phyloP scores from a whole-genome alignment of 192 early-diverging fungal genomes.

The Coemansia sp. region DNA sequence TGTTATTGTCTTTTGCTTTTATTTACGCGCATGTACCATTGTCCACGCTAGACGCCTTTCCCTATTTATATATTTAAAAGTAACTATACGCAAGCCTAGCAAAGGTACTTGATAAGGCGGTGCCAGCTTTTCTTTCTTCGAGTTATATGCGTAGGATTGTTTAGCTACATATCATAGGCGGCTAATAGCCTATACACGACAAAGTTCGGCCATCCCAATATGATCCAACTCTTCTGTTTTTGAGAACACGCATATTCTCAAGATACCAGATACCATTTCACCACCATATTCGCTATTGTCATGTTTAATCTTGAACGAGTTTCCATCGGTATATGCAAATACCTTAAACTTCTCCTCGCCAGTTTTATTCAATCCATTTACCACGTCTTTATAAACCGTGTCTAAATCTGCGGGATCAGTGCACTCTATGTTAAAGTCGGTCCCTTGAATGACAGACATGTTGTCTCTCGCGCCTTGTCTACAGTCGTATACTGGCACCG shows the following conservation, averaged over 20 bases:
- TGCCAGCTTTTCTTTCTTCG: too few relatives aligned
- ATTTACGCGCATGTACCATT: not conserved
- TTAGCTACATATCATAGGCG: too few relatives aligned
- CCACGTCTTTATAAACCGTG: not conserved
- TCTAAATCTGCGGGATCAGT: not conserved
- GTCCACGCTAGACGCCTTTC: not conserved
- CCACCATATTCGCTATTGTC: not conserved
- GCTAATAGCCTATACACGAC: too few relatives aligned
- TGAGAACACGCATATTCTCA: not conserved
- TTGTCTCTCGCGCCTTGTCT: not conserved
- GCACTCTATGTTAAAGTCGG: not conserved
- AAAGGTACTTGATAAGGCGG: not conserved
- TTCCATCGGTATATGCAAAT: not conserved
- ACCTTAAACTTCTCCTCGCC: not conserved
- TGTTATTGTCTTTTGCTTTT: not conserved
- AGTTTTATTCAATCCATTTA: not conserved
- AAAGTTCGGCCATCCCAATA: too few relatives aligned
- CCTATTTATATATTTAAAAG: not conserved
- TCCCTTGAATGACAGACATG: not conserved
- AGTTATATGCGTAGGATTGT: too few relatives aligned
- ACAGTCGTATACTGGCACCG: not conserved
- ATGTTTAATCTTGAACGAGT: not conserved
- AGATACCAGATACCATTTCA: not conserved
- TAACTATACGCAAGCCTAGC: not conserved
- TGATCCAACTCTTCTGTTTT: not conserved